Evolutionary conservation across 352 stramenopile species (phyloP), one percentile per base, ranked within the genome.

Genomic region (Phytophthora kernoviae): DNA sequence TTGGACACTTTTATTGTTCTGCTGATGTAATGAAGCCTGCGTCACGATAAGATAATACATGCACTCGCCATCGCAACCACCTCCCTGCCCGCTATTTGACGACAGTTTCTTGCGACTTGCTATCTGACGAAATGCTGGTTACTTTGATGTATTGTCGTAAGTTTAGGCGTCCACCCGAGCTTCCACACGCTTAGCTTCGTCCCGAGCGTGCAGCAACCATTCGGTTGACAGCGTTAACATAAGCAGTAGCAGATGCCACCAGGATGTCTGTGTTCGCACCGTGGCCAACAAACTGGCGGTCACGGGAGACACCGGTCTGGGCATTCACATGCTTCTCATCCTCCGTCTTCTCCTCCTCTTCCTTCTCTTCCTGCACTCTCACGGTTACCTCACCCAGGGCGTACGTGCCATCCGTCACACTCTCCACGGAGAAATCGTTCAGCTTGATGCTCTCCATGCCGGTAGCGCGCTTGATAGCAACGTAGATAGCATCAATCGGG

Each of bases 261-360:
- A 96, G 68, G 51, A 96, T 96, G 66, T 96, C 88, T 30, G 83
- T 94, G 78, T 96, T 94, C 30, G 88, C 88, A 40, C 88, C 88
- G 68, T 96, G 86, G 52, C 88, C 88, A 15, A 95, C 89, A 67
- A 94, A 96, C 65, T 94, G 89, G 51, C 87, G 84, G 66, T 85
- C 81, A 60, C 84, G 87, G 15, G 75, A 66, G 30, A 87, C 69
- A 60, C 84, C 88, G 7, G 88, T 96, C 80, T 96, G 88, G 22
- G 88, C 84, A 71, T 96, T 96, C 58, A 94, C 79, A 39, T 94
- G 72, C 47, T 84, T 81, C 44, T 78, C 74, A 24, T 83, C 75
- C 22, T 88, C 74, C 5, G 50, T 65, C 51, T 75, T 75, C 58
- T 84, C 61, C 40, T 77, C 62, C 55, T 81, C 61, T n/a, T 74